A percentile compares a stretch with the other conserved stretches of the same genome.
Evolutionary conservation across 1,284 basidiomycete genomes (phyloP).

Genomic region (Limonomyces culmigenus): DNA sequence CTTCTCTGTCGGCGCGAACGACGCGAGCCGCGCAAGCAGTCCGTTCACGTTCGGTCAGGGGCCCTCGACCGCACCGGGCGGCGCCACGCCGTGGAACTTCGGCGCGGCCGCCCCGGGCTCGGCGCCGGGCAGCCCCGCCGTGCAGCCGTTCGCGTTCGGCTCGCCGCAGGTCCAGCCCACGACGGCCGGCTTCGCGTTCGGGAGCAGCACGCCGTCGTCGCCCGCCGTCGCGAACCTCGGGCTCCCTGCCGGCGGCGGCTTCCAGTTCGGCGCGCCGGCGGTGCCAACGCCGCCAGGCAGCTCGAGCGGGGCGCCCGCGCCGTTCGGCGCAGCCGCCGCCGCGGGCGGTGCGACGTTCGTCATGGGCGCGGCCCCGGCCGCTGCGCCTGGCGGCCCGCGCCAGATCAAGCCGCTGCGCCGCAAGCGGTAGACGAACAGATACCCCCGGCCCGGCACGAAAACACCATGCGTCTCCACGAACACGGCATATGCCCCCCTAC

Average conservation of each 20-base stretch:
- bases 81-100: not conserved
- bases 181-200: constrained; percentile 11
- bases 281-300: constrained; percentile 15
- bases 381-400: constrained; percentile 19
- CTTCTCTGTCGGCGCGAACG: not conserved
- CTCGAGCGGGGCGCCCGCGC: constrained; percentile 11
- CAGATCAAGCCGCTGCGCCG: constrained; percentile 38
- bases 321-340: constrained; percentile 15
- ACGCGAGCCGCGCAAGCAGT: not conserved
- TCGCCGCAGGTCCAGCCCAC: constrained; percentile 8
- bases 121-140: not conserved
- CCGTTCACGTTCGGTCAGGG: constrained; percentile 20
- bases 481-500: no score
- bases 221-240: constrained; percentile 8
- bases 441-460: no score
- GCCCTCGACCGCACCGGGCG: constrained; percentile 1
- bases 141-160: constrained; percentile 9
- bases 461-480: no score
- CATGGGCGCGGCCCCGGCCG: constrained; percentile 31
- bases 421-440: no score
- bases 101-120: not conserved
- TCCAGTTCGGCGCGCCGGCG: constrained; percentile 10
- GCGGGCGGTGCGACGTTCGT: constrained; percentile 29
- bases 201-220: constrained; percentile 10
- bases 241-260: constrained; percentile 2